These are phyloP conservation scores for Epichloe brachyelytri DNA, from an alignment of 2,329 filamentous ascomycete species.

Conservation along the genomic window DNA sequence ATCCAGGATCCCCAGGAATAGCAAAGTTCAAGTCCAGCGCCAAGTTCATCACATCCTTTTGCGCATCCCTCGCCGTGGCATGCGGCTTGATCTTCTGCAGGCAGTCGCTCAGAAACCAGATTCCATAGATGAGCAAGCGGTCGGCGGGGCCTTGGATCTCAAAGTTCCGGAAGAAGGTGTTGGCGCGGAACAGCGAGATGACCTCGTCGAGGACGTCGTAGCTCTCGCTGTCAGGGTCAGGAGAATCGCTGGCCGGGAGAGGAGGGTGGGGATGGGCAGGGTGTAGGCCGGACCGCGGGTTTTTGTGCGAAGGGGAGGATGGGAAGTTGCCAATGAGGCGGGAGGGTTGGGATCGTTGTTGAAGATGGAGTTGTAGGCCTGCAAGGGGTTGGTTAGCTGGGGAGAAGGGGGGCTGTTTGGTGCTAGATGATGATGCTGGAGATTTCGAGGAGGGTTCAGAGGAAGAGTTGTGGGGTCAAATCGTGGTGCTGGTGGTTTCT, in stretches of 20 bases:
- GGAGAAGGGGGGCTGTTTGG: neutral
- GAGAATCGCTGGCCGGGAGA: slow-evolving; percentile 48
- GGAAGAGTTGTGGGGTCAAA: neutral
- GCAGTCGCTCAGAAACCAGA: slow-evolving; percentile 86
- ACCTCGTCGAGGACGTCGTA: slow-evolving; percentile 97
- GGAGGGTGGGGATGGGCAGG: slow-evolving; percentile 47
- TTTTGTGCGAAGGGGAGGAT: slow-evolving; percentile 90
- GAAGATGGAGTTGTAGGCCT: slow-evolving; percentile 99
- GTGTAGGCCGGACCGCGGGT: slow-evolving; percentile 91
- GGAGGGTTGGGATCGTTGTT: slow-evolving; percentile 58
- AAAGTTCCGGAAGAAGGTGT: slow-evolving; percentile 99
- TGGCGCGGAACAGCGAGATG: slow-evolving; percentile 83
- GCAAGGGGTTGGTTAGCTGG: slow-evolving; percentile 7
- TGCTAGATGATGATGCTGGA: neutral
- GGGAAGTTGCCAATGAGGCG: slow-evolving; percentile 72
- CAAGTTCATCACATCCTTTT: slow-evolving; percentile 73
- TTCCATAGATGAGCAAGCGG: slow-evolving; percentile 89
- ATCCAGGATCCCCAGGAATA: slow-evolving; percentile 83
- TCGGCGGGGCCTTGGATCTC: slow-evolving; percentile 96
- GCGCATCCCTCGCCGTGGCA: slow-evolving; percentile 46
- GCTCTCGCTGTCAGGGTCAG: slow-evolving; percentile 76
- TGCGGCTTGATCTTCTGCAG: slow-evolving; percentile 72
- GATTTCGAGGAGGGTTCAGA: neutral
- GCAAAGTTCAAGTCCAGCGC: slow-evolving; percentile 90
- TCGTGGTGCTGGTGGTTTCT: neutral